phyloP scores from a whole-genome alignment of 352 stramenopile species.

The Phytophthora fragariae region DNA sequence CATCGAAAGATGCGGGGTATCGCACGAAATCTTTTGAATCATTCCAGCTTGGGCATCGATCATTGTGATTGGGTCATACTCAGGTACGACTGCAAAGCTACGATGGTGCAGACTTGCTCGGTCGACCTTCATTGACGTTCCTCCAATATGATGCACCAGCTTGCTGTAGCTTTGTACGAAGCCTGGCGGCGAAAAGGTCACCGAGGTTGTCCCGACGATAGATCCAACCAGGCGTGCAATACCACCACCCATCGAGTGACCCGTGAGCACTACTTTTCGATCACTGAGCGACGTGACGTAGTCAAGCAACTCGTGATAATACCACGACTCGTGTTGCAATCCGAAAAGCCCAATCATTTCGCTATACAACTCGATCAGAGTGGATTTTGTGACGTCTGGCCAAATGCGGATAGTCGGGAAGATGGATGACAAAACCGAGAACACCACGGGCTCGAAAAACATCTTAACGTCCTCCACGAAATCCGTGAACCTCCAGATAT shows the following conservation, averaged over 20 bases:
- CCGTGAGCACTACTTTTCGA: slow-evolving; percentile 86
- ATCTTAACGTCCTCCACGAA: slow-evolving; percentile 94
- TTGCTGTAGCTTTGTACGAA: slow-evolving; percentile 92
- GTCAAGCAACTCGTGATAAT: slow-evolving; percentile 87
- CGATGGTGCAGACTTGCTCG: slow-evolving; percentile 80
- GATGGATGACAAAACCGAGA: slow-evolving; percentile 87
- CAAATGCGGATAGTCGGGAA: slow-evolving; percentile 94
- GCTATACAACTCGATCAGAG: slow-evolving; percentile 87
- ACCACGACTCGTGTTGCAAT: slow-evolving; percentile 89
- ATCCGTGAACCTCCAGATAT: slow-evolving; percentile 91
- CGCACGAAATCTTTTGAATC: slow-evolving; percentile 91
- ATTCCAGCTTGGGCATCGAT: slow-evolving; percentile 90
- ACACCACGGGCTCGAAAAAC: slow-evolving; percentile 91
- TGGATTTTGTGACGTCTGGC: slow-evolving; percentile 90
- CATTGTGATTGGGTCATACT: slow-evolving; percentile 91
- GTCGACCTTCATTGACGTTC: slow-evolving; percentile 75
- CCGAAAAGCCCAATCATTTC: slow-evolving; percentile 89
- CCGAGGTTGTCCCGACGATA: slow-evolving; percentile 75
- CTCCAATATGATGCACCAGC: slow-evolving; percentile 83
- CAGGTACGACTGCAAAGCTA: slow-evolving; percentile 87
- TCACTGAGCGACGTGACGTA: slow-evolving; percentile 84
- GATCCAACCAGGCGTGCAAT: slow-evolving; percentile 87
- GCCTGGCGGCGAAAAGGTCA: slow-evolving; percentile 88
- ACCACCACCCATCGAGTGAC: slow-evolving; percentile 90
- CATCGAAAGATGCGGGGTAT: slow-evolving; percentile 86